Evolutionary conservation across 2,329 filamentous ascomycete species (phyloP), one percentile per base, ranked within the genome.

Genomic region (Claviceps citrina): DNA sequence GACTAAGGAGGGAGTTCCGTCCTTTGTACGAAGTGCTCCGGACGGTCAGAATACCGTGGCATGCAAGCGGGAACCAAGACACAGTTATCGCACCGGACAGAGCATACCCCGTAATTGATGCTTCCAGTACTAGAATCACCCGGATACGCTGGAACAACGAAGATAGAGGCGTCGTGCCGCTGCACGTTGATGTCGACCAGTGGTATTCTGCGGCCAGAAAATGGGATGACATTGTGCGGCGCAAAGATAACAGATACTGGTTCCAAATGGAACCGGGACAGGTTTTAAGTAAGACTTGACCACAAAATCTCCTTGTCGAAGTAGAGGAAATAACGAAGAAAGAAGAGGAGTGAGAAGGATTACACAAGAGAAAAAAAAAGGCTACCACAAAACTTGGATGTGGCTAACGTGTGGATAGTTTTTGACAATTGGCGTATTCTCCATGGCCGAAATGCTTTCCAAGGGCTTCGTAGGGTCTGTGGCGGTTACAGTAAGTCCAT

Each of bases 361-460:
- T n/a, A n/a, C n/a, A n/a, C n/a, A 12, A 5, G 12, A 18, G 4
- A n/a, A 19, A 10, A 31, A 24, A 9, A n/a, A 12, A 38, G 13
- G 7, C 13, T 22, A 22, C 4, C 18, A 31, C 7, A 6, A n/a
- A 22, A 24, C 30, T 15, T n/a, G 3, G 7, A 24, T 2, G 1
- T 28, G 16, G 28, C 35, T 36, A 16, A 26, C 15, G 2, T 18
- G n/a, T n/a, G n/a, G n/a, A 9, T 49, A 83, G 82, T 96, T 35
- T 95, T 98, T 58, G 84, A 98, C 56, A 96, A 98, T 54, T 95
- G 89, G 86, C 73, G 91, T 43, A 81, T 95, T 26, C 63, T 96
- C 49, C 91, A 98, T 59, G 91, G 89, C 1, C 70, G 91, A 50
- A 78, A 78, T 38, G 74, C 74, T 0, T 98, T 96, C 53, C 81